Conservation (phyloP, 2,329 filamentous ascomycete species). For the Tolypocladium album region DNA sequence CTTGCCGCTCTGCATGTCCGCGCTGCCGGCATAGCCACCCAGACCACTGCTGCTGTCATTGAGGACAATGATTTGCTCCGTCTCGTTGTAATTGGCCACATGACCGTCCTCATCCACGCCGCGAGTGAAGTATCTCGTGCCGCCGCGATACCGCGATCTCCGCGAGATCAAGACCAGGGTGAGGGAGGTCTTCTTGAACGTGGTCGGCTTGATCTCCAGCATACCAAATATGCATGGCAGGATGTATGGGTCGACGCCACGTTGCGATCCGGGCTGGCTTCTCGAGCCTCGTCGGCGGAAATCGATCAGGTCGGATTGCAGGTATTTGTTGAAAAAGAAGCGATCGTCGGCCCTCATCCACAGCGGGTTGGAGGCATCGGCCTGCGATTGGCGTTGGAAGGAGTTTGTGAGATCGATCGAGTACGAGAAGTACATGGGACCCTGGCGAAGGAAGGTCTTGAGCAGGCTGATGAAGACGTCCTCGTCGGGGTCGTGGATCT, state of each 20-base stretch:
- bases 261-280: conserved; percentile 57
- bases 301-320: conserved; percentile 84
- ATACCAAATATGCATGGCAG: conserved; percentile 94
- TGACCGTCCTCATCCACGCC: conserved; percentile 89
- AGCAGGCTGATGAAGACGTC: conserved; percentile 80
- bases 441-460: conserved; percentile 68
- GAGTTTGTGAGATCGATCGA: conserved; percentile 93
- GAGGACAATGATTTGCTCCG: conserved; percentile 81
- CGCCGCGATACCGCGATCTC: conserved; percentile 76
- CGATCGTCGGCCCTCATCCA: conserved; percentile 93
- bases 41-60: conserved; percentile 70
- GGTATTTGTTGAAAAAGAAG: conserved; percentile 97
- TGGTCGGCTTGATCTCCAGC: conserved; percentile 80
- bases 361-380: conserved; percentile 59
- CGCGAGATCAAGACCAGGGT: conserved; percentile 83
- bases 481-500: conserved; percentile 86
- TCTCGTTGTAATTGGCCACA: conserved; percentile 99
- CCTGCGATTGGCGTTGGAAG: conserved; percentile 84
- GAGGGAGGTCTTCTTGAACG: conserved; percentile 72
- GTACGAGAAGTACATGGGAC: conserved; percentile 97
- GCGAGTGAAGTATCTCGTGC: conserved; percentile 89
- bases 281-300: conserved; percentile 59
- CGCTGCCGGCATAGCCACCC: conserved; percentile 69
- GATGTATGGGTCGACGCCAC: conserved; percentile 80
- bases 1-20: conserved; percentile 65